Evolutionary conservation across 176 grass and related monocot genomes (phyloP).

Genomic region (Aegilops speltoides): DNA sequence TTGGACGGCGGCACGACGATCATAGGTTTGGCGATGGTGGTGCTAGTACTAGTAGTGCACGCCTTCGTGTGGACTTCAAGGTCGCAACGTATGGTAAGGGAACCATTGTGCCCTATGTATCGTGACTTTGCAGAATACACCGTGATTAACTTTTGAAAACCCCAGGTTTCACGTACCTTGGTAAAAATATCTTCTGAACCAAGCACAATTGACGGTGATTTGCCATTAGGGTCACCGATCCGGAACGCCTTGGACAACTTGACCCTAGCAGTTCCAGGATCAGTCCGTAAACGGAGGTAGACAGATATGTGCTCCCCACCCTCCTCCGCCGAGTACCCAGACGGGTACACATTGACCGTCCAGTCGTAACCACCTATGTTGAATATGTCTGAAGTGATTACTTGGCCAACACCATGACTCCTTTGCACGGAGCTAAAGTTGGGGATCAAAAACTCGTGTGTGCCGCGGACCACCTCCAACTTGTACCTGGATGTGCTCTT

Average conservation of each 20-base stretch:
- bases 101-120: too few relatives aligned
- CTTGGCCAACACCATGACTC: background rate
- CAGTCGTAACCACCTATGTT: background rate
- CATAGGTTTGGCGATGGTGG: too few relatives aligned
- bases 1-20: too few relatives aligned
- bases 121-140: background rate
- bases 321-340: background rate
- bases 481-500: background rate
- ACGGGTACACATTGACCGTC: background rate
- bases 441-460: background rate
- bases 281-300: background rate
- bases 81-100: too few relatives aligned
- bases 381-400: background rate
- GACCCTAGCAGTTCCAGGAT: background rate
- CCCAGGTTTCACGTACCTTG: background rate
- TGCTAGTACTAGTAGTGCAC: too few relatives aligned
- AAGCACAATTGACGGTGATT: background rate
- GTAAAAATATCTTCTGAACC: background rate
- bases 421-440: background rate
- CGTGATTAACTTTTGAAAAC: background rate
- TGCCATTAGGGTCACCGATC: background rate
- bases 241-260: background rate
- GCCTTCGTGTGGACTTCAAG: too few relatives aligned
- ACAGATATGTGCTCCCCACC: background rate
- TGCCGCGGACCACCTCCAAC: background rate